phyloP scores from a whole-genome alignment of 176 grass and related monocot species.

The Ananas comosus region DNA sequence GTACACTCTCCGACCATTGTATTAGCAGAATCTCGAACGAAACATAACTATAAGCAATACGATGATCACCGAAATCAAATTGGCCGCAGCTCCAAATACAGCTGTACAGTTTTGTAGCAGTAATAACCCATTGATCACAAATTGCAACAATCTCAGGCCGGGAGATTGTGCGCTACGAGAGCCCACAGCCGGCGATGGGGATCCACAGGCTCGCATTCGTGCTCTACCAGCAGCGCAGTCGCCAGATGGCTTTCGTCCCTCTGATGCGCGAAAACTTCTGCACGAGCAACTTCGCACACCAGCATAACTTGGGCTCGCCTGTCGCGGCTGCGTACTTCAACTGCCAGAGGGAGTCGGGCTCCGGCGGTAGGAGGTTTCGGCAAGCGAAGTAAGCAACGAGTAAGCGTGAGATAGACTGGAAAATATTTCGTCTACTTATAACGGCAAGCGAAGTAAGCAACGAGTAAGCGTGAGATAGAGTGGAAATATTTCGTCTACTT shows the following conservation, averaged over 20 bases:
- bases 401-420: no score
- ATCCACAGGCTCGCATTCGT: slow-evolving; percentile 79
- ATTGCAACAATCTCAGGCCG: slow-evolving; percentile 22
- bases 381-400: no score
- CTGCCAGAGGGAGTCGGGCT: slow-evolving; percentile 64
- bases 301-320: slow-evolving; percentile 53
- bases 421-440: no score
- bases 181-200: slow-evolving; percentile 38
- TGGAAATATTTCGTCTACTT: no score
- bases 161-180: slow-evolving; percentile 56
- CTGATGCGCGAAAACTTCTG: slow-evolving; percentile 60
- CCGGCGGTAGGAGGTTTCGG: slow-evolving; percentile 57
- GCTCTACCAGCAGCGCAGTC: slow-evolving; percentile 51
- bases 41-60: no score
- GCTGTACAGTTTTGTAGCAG: no score
- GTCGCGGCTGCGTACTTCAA: slow-evolving; percentile 60
- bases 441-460: no score
- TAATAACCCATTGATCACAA: background rate
- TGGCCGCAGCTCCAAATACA: no score
- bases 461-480: no score
- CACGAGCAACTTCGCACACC: slow-evolving; percentile 40
- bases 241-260: slow-evolving; percentile 53
- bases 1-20: no score
- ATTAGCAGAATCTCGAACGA: no score
- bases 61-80: no score